Evolutionary conservation across 2,329 filamentous ascomycete species (phyloP).

Genomic region (Cladosporium sphaerospermum): DNA sequence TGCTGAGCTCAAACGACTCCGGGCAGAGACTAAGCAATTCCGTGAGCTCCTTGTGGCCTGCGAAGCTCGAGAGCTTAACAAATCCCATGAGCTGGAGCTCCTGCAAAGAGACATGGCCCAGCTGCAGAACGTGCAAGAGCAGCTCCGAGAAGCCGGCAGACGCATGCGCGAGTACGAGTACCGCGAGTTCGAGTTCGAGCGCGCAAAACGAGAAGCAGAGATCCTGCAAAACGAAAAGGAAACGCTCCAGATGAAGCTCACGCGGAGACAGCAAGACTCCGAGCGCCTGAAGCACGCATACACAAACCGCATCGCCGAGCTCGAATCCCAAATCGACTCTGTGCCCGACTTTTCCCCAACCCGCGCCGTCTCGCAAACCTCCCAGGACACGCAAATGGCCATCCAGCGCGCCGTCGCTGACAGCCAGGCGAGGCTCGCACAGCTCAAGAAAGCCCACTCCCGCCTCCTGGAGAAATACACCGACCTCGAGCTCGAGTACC

Average conservation of each 20-base stretch:
- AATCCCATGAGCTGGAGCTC: constrained; percentile 58
- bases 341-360: background rate
- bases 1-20: constrained; percentile 53
- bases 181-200: constrained; percentile 54
- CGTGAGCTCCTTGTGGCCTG: constrained; percentile 57
- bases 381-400: constrained; percentile 29
- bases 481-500: constrained; percentile 36
- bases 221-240: constrained; percentile 55
- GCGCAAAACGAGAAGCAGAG: constrained; percentile 52
- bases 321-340: constrained; percentile 30
- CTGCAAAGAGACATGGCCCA: constrained; percentile 57
- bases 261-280: constrained; percentile 45
- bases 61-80: constrained; percentile 61
- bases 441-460: constrained; percentile 48
- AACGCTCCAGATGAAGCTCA: constrained; percentile 53
- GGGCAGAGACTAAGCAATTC: constrained; percentile 55
- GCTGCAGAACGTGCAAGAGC: constrained; percentile 52
- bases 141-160: constrained; percentile 55
- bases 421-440: constrained; percentile 41
- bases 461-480: constrained; percentile 46
- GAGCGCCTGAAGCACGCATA: constrained; percentile 43
- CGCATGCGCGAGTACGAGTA: constrained; percentile 59
- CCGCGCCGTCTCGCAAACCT: background rate
- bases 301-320: constrained; percentile 42
- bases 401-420: constrained; percentile 45